Evolutionary conservation across 1,284 basidiomycete species (phyloP), one percentile per base, ranked within the genome.

Genomic region (Ceratorhiza oryzae-sativae): DNA sequence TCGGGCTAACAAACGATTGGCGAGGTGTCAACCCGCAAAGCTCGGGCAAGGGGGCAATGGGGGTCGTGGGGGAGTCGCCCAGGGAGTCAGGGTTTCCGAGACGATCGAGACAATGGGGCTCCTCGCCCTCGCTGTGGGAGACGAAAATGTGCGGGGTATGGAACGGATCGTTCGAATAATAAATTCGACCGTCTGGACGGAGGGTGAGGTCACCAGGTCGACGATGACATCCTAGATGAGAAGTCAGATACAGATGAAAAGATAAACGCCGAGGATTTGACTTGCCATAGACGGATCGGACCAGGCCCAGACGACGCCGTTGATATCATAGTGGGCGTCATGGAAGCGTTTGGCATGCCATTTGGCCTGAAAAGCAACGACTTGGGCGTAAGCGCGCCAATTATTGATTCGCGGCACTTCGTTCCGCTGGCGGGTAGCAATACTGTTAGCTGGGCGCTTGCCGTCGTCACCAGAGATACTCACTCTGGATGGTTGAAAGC

Each of bases 101-200:
- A 27, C 12, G 25, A 27, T 58, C 55, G 39, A 70, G 67, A 30
- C 41, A 59, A 23, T 59, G 39, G 55, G 41, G 53, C 30, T 70
- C 67, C 18, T 70, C 55, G 42, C 67, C 67, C 42, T 55, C 53
- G 55, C 67, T 70, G 45, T 70, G 67, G 42, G 67, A 58, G 27
- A 70, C 67, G 55, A 70, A 55, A 46, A 70, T 48, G 55, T 70
- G 67, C 12, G 67, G 67, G 34, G 41, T 55, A 12, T 39, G 46
- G 42, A 70, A 70, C 30, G 67, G 55, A 18, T 70, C 55, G 41
- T 55, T 42, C 30, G 67, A 70, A 70, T 59, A 45, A 55, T 55
- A 25, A 58, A 70, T 41, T 70, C 67, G 55, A 70, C 34, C 13
- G 67, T 59, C 39, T 70, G 30, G 30, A 70, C 45, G 27, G 34